These are phyloP conservation scores for Fusarium penzigii DNA, from an alignment of 2,329 filamentous ascomycete genomes.

Conservation along the genomic window DNA sequence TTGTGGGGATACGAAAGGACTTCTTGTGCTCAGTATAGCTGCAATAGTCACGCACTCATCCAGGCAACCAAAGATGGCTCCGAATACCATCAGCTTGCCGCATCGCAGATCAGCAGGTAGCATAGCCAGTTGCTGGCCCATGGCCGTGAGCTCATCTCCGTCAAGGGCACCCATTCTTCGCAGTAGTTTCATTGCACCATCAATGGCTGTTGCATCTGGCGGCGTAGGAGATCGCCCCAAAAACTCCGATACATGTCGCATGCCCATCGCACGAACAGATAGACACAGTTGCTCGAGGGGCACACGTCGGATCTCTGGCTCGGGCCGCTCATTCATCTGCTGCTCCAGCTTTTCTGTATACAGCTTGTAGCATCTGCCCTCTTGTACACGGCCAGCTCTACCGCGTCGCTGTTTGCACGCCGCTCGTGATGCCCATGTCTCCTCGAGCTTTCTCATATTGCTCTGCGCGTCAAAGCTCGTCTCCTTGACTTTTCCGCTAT, in stretches of 20 bases:
- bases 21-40: slow-evolving; percentile 85
- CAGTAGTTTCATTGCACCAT: slow-evolving; percentile 78
- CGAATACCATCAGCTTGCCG: slow-evolving; percentile 93
- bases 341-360: slow-evolving; percentile 85
- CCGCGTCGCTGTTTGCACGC: slow-evolving; percentile 94
- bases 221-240: slow-evolving; percentile 86
- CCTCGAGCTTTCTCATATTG: slow-evolving; percentile 91
- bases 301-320: slow-evolving; percentile 91
- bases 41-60: slow-evolving; percentile 88
- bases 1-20: slow-evolving; percentile 81
- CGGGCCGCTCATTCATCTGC: slow-evolving; percentile 84
- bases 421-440: slow-evolving; percentile 92
- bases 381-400: slow-evolving; percentile 88
- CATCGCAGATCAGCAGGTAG: slow-evolving; percentile 92
- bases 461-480: slow-evolving; percentile 89
- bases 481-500: slow-evolving; percentile 94
- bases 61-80: slow-evolving; percentile 88
- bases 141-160: slow-evolving; percentile 81
- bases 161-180: slow-evolving; percentile 86
- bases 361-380: slow-evolving; percentile 91
- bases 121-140: slow-evolving; percentile 91
- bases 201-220: slow-evolving; percentile 80
- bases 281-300: slow-evolving; percentile 93
- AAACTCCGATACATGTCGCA: slow-evolving; percentile 78
- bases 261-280: slow-evolving; percentile 93